Evolutionary conservation across 2,329 filamentous ascomycete species (phyloP).

Genomic region (Penicillium brasilianum): DNA sequence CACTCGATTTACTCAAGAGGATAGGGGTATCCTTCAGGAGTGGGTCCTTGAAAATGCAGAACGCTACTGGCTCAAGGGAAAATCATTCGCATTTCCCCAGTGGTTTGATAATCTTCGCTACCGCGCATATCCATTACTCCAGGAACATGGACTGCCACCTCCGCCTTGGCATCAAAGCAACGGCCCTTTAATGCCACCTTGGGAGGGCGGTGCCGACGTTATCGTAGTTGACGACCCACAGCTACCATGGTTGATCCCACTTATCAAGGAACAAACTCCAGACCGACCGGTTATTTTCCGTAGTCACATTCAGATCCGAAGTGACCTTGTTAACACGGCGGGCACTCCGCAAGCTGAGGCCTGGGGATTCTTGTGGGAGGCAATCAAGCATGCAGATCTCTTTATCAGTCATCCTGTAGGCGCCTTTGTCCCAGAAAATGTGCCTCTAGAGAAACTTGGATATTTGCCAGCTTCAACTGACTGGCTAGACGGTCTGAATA

Average conservation of each 20-base stretch:
- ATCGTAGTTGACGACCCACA: constrained; percentile 80
- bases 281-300: constrained; percentile 74
- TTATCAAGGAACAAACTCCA: constrained; percentile 72
- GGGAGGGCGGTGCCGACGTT: constrained; percentile 73
- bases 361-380: constrained; percentile 74
- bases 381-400: constrained; percentile 72
- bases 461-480: constrained; percentile 79
- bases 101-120: not conserved
- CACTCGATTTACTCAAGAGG: constrained; percentile 63
- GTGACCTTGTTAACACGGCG: constrained; percentile 66
- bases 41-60: constrained; percentile 75
- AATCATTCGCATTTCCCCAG: not conserved
- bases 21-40: constrained; percentile 64
- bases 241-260: constrained; percentile 74
- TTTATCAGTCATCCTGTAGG: constrained; percentile 80
- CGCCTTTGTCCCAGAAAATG: constrained; percentile 72
- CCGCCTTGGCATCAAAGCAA: not conserved
- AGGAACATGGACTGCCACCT: not conserved
- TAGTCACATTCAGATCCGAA: constrained; percentile 77
- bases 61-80: constrained; percentile 70
- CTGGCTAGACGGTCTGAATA: constrained; percentile 77
- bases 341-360: constrained; percentile 70
- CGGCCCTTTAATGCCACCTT: constrained; percentile 66
- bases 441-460: constrained; percentile 64
- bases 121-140: not conserved